Evolutionary conservation across 129 eudicot genomes (phyloP), one percentile per base, ranked within the genome.

Genomic region (Glebionis coronaria): DNA sequence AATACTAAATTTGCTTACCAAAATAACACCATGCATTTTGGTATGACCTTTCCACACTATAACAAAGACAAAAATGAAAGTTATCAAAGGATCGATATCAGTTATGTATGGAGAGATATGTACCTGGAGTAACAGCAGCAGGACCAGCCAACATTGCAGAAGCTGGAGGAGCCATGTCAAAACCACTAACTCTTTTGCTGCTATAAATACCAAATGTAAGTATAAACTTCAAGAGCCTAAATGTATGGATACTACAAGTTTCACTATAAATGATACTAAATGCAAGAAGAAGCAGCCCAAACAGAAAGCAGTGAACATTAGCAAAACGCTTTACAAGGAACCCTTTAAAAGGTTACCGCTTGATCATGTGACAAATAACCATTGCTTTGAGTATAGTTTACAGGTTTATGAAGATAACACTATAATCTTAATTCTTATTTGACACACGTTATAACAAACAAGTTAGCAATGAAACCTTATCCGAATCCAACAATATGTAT

Each of bases 131-230:
- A 77, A 74, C 78, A 70, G 82, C 85, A 61, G 90, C 90, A 72
- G 95, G 77, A 77, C 78, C 84, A 69, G 95, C 79, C 70, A 87
- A 66, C 73, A 94, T 71, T 76, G 99, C 99, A 83, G 96, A 69
- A 69, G 90, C 80, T 68, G 97, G 99, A 67, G 97, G 97, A 2
- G 99, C 93, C 99, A 94, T 90, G 87, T 94, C 99, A 73, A 94
- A 94, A 25, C 97, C 99, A 64, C 99, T 94, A 15, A 82, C 79
- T 78, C 97, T 87, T 80, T 94, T 90, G 87, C 97, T 94, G 95
- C 79, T 72, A 68, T 31, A 66, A 50, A 78, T 46, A 66, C 45
- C 65, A 78, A 58, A 12, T 4, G 38, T 25, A 35, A 65, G 38
- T 55, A 73, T 16, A 46, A 44, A 27, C 3, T 13, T 31, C 51